Percentiles rank a stretch among this genome's conserved stretches.
Conservation (phyloP, 129 eudicot genomes). For the Solidago caesia region DNA sequence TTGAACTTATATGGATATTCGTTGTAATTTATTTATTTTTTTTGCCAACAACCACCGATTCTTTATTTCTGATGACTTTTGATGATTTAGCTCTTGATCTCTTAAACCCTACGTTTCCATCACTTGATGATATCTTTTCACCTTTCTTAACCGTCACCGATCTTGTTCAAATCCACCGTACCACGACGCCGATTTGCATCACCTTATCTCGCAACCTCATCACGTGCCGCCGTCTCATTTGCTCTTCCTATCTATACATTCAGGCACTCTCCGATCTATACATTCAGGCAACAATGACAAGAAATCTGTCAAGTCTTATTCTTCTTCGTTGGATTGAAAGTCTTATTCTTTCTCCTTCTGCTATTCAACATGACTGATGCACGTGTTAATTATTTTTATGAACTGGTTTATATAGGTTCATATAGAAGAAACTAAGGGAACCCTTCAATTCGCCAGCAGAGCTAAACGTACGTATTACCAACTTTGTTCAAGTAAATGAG, state of each 20-base stretch:
- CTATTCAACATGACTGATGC: neutral
- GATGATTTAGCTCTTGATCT: constrained; percentile 48
- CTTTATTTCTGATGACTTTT: too few species aligned
- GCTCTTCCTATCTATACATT: constrained; percentile 38
- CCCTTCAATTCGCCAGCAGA: constrained; percentile 99
- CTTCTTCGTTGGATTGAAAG: constrained; percentile 65
- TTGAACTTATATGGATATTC: too few species aligned
- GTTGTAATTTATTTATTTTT: too few species aligned
- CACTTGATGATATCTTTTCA: constrained; percentile 28
- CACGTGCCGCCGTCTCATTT: constrained; percentile 37
- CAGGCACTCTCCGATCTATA: constrained; percentile 59
- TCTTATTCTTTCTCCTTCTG: constrained; percentile 16
- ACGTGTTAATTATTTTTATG: constrained; percentile 4
- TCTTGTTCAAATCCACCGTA: constrained; percentile 49
- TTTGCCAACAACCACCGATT: too few species aligned
- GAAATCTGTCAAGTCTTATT: neutral
- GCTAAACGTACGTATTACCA: constrained; percentile 92
- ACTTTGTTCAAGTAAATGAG: constrained; percentile 99
- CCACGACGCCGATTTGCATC: constrained; percentile 37
- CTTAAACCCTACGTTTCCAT: constrained; percentile 32
- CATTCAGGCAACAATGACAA: constrained; percentile 45
- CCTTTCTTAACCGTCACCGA: constrained; percentile 47
- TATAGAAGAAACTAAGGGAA: constrained; percentile 92
- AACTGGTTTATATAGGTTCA: constrained; percentile 58
- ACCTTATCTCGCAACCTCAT: constrained; percentile 34